Conservation (phyloP, 192 early-diverging fungal species). For the Coemansia sp. region DNA sequence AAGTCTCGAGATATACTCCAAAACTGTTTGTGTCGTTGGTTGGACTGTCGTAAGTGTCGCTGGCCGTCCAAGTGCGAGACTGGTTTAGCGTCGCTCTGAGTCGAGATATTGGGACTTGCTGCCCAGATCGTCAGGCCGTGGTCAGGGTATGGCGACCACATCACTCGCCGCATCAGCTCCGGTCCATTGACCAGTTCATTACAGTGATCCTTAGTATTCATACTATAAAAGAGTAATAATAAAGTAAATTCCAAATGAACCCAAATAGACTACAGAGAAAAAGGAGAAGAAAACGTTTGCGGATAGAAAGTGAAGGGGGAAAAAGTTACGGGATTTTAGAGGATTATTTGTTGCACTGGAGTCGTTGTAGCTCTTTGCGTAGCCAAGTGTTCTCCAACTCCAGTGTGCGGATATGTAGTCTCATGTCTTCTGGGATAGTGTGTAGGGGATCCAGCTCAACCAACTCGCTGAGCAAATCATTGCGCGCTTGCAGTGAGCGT, state of each 20-base stretch:
- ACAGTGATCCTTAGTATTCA: not conserved
- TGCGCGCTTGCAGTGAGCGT: slow-evolving; percentile 33
- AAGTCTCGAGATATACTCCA: slow-evolving; percentile 51
- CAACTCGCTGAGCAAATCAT: slow-evolving; percentile 43
- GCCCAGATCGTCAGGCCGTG: slow-evolving; percentile 53
- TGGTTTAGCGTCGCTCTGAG: not conserved
- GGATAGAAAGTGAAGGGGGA: not conserved
- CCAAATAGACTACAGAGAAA: slow-evolving; percentile 10
- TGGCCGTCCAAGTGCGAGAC: slow-evolving; percentile 16
- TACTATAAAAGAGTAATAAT: not conserved
- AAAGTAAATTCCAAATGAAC: not conserved
- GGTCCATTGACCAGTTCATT: not conserved
- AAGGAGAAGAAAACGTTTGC: not conserved
- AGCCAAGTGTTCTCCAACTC: slow-evolving; percentile 55
- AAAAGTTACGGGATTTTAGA: not conserved
- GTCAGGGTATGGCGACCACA: slow-evolving; percentile 55
- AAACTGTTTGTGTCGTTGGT: slow-evolving; percentile 16
- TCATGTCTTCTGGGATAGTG: slow-evolving; percentile 27
- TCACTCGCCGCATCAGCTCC: slow-evolving; percentile 6
- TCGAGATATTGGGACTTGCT: not conserved
- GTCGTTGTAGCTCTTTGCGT: slow-evolving; percentile 24
- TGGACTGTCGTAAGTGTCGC: not conserved
- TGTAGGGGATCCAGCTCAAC: slow-evolving; percentile 25
- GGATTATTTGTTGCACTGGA: not conserved
- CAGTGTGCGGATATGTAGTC: slow-evolving; percentile 38